phyloP scores from a whole-genome alignment of 1,284 basidiomycete genomes.

The Erythrobasidium hasegawianum region DNA sequence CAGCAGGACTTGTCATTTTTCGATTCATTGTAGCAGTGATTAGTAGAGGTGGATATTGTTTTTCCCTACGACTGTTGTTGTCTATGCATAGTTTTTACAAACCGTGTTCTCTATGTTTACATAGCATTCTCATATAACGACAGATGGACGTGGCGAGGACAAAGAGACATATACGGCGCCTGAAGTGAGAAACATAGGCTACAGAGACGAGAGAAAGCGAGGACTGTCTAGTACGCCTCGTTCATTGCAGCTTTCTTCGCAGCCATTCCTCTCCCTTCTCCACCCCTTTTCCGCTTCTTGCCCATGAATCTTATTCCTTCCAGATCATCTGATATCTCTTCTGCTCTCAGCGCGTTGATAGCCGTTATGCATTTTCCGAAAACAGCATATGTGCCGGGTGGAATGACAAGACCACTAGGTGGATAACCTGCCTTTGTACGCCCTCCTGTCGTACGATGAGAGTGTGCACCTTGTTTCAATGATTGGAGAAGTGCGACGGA shows the following conservation, averaged over 20 bases:
- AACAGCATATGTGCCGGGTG: conserved; percentile 32
- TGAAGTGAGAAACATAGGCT: too few relatives aligned
- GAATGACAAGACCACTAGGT: conserved; percentile 27
- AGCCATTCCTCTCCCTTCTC: conserved; percentile 14
- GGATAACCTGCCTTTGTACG: conserved; percentile 34
- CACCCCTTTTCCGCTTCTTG: conserved; percentile 22
- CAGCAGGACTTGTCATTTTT: conserved; percentile 10
- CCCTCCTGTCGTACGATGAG: conserved; percentile 28
- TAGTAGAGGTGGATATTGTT: too few relatives aligned
- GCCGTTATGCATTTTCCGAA: conserved; percentile 24
- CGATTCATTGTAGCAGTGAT: conserved; percentile 4
- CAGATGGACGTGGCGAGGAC: too few relatives aligned
- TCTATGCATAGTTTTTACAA: too few relatives aligned
- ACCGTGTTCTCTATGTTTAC: too few relatives aligned
- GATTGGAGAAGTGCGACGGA: conserved; percentile 21
- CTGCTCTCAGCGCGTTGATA: conserved; percentile 22
- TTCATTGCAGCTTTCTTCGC: conserved; percentile 13
- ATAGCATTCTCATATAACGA: too few relatives aligned
- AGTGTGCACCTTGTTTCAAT: conserved; percentile 15
- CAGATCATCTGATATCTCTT: conserved; percentile 32
- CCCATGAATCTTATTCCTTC: conserved; percentile 15
- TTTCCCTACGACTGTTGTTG: too few relatives aligned
- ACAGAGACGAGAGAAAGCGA: too few relatives aligned
- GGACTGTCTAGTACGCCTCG: not conserved
- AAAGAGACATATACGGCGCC: too few relatives aligned